phyloP scores from a whole-genome alignment of 805 yeast species.

The Ogataea philodendri region DNA sequence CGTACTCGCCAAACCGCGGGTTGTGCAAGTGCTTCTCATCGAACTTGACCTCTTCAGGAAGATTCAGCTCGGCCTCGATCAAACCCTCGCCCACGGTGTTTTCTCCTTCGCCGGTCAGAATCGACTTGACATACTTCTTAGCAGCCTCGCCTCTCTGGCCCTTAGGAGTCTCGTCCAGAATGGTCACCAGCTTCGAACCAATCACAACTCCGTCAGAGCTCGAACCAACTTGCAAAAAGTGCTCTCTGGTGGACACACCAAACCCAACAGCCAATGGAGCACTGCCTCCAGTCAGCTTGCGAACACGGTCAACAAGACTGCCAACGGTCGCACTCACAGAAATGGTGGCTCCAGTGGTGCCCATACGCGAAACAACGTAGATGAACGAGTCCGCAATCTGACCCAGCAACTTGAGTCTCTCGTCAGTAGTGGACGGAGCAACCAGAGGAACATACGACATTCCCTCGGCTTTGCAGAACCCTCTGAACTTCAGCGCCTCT shows the following conservation, averaged over 20 bases:
- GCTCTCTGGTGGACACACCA: conserved; percentile 94
- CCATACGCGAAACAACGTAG: conserved; percentile 97
- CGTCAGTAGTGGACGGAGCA: conserved; percentile 95
- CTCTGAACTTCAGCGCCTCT: conserved; percentile 87
- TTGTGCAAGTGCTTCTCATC: conserved; percentile 65
- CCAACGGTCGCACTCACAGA: conserved; percentile 62
- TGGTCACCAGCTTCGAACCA: conserved; percentile 79
- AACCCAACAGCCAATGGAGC: conserved; percentile 94
- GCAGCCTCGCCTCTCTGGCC: conserved; percentile 66
- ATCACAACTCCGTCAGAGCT: conserved; percentile 94
- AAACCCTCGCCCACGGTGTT: conserved; percentile 25
- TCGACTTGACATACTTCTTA: conserved; percentile 61
- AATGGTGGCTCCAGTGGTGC: conserved; percentile 88
- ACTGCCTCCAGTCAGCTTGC: conserved; percentile 66
- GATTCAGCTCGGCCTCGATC: conserved; percentile 20
- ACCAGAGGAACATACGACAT: conserved; percentile 88
- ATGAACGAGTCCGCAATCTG: conserved; percentile 92
- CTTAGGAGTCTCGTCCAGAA: conserved; percentile 60
- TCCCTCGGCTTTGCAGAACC: conserved; percentile 62
- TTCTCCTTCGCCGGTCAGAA: conserved; percentile 58
- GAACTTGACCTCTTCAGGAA: conserved; percentile 33
- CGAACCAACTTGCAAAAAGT: conserved; percentile 73
- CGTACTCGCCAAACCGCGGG: conserved; percentile 89
- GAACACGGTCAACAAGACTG: conserved; percentile 69
- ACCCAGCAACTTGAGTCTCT: conserved; percentile 73